These are phyloP conservation scores for Dryas alaskensis DNA, from an alignment of 306 rosid species.

Conservation along the genomic window DNA sequence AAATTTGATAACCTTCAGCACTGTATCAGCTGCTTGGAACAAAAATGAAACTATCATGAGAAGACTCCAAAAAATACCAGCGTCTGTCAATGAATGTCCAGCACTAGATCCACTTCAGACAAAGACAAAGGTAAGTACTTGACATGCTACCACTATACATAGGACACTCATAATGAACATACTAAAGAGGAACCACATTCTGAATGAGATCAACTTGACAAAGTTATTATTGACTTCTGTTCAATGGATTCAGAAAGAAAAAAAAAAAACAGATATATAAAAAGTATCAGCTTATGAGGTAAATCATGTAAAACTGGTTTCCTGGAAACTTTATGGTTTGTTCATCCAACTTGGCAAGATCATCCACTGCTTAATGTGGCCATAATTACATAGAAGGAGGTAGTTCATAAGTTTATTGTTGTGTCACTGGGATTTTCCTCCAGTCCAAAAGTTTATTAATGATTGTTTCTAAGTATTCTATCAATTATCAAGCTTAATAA, in stretches of 20 bases:
- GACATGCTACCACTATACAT: background rate
- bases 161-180: background rate
- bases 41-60: slow-evolving; percentile 84
- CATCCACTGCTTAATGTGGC: background rate
- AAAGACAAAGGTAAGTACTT: slow-evolving; percentile 24
- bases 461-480: background rate
- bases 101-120: slow-evolving; percentile 73
- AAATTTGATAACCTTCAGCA: slow-evolving; percentile 62
- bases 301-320: slow-evolving; percentile 12
- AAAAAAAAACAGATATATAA: background rate
- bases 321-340: background rate
- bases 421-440: background rate
- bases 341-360: background rate
- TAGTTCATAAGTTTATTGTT: background rate
- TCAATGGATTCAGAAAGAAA: background rate
- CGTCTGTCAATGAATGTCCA: slow-evolving; percentile 72
- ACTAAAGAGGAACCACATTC: background rate
- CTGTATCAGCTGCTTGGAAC: slow-evolving; percentile 85
- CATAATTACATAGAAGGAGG: background rate
- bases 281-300: background rate
- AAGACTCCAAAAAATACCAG: slow-evolving; percentile 83
- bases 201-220: background rate
- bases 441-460: background rate
- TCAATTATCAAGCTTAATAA: background rate
- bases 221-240: background rate